Conservation (phyloP, 345 rosid species). For the Pelargonium nanum region DNA sequence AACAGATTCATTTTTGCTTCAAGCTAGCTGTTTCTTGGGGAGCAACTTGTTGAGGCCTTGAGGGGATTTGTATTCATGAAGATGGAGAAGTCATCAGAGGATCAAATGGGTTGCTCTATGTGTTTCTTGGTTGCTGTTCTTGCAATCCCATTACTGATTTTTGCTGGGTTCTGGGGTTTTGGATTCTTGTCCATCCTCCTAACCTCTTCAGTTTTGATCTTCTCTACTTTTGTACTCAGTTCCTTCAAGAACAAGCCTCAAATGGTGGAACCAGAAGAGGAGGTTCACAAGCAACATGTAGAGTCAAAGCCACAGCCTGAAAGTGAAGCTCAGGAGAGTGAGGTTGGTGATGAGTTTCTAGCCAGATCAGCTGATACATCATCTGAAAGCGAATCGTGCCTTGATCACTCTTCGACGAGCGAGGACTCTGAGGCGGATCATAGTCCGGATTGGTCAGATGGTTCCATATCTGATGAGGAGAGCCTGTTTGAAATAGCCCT, state of each 20-base stretch:
- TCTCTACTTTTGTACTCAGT: conserved; percentile 12
- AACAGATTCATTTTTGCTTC: no score
- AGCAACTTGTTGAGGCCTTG: no score
- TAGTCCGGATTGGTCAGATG: conserved; percentile 23
- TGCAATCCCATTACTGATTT: conserved; percentile 8
- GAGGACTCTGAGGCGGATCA: conserved; percentile 26
- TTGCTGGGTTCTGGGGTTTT: conserved; percentile 13
- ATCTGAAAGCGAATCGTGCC: conserved; percentile 20
- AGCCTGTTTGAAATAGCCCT: conserved; percentile 39
- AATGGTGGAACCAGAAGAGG: not conserved
- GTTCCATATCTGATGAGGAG: conserved; percentile 35
- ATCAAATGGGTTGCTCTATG: conserved; percentile 13
- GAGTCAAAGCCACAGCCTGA: not conserved
- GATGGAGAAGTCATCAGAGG: not conserved
- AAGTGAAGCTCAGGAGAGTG: not conserved
- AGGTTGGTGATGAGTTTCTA: not conserved
- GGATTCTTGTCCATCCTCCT: conserved; percentile 15
- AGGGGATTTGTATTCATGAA: conserved; percentile 5
- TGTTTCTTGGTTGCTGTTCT: conserved; percentile 11
- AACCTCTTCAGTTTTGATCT: conserved; percentile 13
- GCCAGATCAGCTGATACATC: conserved; percentile 3
- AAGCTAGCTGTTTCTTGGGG: no score
- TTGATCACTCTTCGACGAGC: conserved; percentile 15
- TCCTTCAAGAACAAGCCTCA: conserved; percentile 6
- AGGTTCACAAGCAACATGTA: not conserved